phyloP scores from a whole-genome alignment of 108 stramenopile genomes.

The Skeletonema tropicum region DNA sequence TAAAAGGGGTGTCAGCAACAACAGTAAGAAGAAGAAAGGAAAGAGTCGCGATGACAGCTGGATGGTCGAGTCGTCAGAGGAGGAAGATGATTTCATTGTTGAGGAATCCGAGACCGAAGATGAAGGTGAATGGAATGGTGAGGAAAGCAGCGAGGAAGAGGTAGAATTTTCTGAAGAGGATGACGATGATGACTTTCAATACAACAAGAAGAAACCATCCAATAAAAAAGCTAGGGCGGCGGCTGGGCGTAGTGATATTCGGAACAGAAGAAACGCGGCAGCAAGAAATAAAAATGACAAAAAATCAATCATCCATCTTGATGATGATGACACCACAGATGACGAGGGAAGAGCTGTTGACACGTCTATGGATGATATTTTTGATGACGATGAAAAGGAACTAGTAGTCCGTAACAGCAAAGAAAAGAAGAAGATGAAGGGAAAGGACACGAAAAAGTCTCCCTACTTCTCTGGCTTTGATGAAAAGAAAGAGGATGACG shows the following conservation, averaged over 20 bases:
- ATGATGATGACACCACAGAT: slow-evolving; percentile 32
- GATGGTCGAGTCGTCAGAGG: slow-evolving; percentile 26
- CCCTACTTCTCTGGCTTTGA: background rate
- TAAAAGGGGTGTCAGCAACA: slow-evolving; percentile 13
- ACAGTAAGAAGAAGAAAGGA: slow-evolving; percentile 11
- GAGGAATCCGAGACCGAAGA: slow-evolving; percentile 25
- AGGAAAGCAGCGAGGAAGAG: slow-evolving; percentile 31
- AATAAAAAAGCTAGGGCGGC: slow-evolving; percentile 15
- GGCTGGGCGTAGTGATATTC: background rate
- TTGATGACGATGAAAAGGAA: slow-evolving; percentile 19
- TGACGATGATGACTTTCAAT: slow-evolving; percentile 21
- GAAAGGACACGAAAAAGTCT: slow-evolving; percentile 21
- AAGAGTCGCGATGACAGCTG: slow-evolving; percentile 16
- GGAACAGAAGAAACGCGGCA: background rate
- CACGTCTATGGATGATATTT: slow-evolving; percentile 22
- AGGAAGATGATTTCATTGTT: slow-evolving; percentile 48
- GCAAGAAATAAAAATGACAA: slow-evolving; percentile 8
- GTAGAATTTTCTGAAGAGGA: slow-evolving; percentile 41
- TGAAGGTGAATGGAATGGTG: slow-evolving; percentile 12
- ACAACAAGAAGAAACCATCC: slow-evolving; percentile 11
- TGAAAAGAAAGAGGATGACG: background rate
- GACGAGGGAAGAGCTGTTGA: slow-evolving; percentile 6
- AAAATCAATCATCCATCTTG: slow-evolving; percentile 1
- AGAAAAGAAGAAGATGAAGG: background rate
- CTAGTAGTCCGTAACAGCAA: background rate